Evolutionary conservation across 148 eudicot genomes (phyloP), one percentile per base, ranked within the genome.

Genomic region (Nyssa sinensis): DNA sequence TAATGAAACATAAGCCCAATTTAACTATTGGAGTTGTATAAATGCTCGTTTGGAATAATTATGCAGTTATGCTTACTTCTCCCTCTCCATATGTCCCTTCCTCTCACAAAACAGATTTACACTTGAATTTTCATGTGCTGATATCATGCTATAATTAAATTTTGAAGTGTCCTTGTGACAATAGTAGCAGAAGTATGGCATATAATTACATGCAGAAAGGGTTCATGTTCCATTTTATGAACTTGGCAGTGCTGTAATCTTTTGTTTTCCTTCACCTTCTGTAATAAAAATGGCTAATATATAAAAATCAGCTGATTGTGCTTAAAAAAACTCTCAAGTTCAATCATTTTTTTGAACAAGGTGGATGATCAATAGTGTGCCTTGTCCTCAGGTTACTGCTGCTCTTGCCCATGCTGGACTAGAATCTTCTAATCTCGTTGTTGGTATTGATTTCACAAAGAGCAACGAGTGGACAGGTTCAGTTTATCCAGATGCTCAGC

Each of bases 401-500:
- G 97, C 97, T n/a, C 82, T 91, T 39, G 81, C 88, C 34, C 79
- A 75, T 51, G 92, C 94, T 62, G 97, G 97, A 33, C 86, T 92
- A 39, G 97, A 89, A 71, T 92, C 97, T 32, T 92, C 94, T n/a
- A n/a, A n/a, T n/a, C n/a, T n/a, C n/a, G n/a, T n/a, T n/a, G n/a
- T n/a, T n/a, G n/a, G n/a, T n/a, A 84, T 92, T 62, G 97, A 92
- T 80, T 92, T 90, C 62, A 92, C 97, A n/a, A 92, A 92, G 79
- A 92, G 97, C 90, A 92, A 92, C 66, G 97, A 92, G 85, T 92
- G 97, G 97, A 92, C 94, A 74, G 97, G 97, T 81, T 66, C 30
- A 41, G 8, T 3, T 28, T 31, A 34, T 23, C 31, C 33, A 44
- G 25, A 34, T 72, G 6, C 39, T 23, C 21, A 19, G 34, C 30